Evolutionary conservation across 2,329 filamentous ascomycete species (phyloP), one percentile per base, ranked within the genome.

Genomic region (Zasmidium citrigriseum): DNA sequence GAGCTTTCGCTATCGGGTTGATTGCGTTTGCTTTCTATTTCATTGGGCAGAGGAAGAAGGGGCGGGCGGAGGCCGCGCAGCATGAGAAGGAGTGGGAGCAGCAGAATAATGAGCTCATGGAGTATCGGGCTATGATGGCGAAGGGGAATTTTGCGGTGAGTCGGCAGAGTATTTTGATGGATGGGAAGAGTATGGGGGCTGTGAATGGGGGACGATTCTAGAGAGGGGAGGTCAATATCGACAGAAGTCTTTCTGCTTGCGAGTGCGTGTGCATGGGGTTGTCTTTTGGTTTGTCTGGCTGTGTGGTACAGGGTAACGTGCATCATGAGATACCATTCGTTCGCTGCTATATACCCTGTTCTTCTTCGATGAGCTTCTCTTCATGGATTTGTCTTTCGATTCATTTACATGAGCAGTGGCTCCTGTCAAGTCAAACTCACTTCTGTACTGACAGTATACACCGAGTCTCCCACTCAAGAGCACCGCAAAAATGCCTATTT

Each of bases 31-130:
- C 73, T 11, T 75, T 81, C 65, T 82, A 76, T 72, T 83, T 79
- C 68, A 64, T 82, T 61, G 75, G 73, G 49, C 80, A 83, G 69
- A 76, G 82, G 57, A 75, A 77, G 57, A 73, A 75, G 60, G 82
- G 82, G 29, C 77, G 78, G 58, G 75, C 76, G 46, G 82, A 83
- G 67, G 74, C 76, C 47, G 76, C 75, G 20, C 55, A 77, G 21
- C 79, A 78, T 44, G 79, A 82, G 60, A 73, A 75, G 66, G 77
- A 77, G 51, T 82, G 77, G 72, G 72, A 76, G 44, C 71, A 73
- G 56, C 71, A 77, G 50, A 67, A 72, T 20, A 59, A 63, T 23
- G 76, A 78, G 64, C 58, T 73, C 29, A 60, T 67, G 53, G 66
- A 67, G 44, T 73, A 73, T 46, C 57, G 64, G 23, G 56, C 58